A percentile compares a stretch with the other conserved stretches of the same genome.
Evolutionary conservation across 2,329 filamentous ascomycete genomes (phyloP).

Genomic region (Cladophialophora psammophila): DNA sequence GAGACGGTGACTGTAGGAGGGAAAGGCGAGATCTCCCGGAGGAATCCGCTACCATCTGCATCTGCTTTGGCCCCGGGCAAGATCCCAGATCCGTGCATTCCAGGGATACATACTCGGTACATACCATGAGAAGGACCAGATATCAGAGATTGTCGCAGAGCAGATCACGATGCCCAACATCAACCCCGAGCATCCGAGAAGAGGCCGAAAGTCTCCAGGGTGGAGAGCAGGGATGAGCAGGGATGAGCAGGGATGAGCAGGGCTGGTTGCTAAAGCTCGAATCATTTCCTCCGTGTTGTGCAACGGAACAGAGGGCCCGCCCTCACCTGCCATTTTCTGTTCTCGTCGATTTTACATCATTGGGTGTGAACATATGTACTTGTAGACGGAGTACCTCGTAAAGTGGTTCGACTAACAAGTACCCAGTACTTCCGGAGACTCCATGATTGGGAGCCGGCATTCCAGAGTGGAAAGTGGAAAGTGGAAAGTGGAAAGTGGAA

Average conservation of each 20-base stretch:
- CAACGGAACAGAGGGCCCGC: neutral
- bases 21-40: constrained; percentile 18
- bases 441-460: neutral
- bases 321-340: neutral
- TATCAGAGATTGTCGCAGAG: neutral
- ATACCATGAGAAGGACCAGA: neutral
- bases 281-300: neutral
- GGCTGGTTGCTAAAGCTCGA: neutral
- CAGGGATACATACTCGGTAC: too few relatives aligned
- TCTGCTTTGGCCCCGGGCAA: constrained; percentile 5
- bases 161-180: constrained; percentile 4
- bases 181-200: constrained; percentile 1
- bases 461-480: neutral
- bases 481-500: too few relatives aligned
- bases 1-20: neutral
- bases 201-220: neutral
- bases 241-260: too few relatives aligned
- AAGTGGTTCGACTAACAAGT: neutral
- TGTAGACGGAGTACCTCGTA: too few relatives aligned
- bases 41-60: constrained; percentile 19
- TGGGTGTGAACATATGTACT: too few relatives aligned
- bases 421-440: neutral
- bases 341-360: neutral
- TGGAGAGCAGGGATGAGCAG: neutral
- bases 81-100: constrained; percentile 16